These are phyloP conservation scores for Royoungia palumana DNA, from an alignment of 768 basidiomycete species.

Conservation along the genomic window DNA sequence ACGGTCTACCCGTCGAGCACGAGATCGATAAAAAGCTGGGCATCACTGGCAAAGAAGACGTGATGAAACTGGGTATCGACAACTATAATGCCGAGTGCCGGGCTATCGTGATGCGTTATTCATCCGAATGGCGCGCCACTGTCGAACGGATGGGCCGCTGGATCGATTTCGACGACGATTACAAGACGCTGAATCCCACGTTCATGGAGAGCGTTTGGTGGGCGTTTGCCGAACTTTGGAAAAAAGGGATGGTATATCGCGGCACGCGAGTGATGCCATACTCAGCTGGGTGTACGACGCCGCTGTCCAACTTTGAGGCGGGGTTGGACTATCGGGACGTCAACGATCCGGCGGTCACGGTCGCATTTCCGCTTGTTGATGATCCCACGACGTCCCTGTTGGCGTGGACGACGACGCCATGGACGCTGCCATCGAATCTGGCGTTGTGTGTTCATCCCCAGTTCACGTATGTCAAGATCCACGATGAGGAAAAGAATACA, in stretches of 20 bases:
- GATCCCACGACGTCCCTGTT: constrained; percentile 87
- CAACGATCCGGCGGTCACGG: constrained; percentile 91
- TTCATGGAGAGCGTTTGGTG: constrained; percentile 99
- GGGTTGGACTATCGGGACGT: constrained; percentile 90
- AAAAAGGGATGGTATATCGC: constrained; percentile 89
- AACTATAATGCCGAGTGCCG: constrained; percentile 97
- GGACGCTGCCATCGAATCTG: constrained; percentile 96
- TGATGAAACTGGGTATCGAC: constrained; percentile 92
- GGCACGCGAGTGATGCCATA: constrained; percentile 97
- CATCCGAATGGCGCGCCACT: constrained; percentile 89
- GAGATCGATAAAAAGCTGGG: constrained; percentile 97
- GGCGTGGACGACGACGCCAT: constrained; percentile 99
- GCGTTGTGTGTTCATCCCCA: constrained; percentile 95
- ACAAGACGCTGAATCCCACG: constrained; percentile 89
- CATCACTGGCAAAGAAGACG: constrained; percentile 91
- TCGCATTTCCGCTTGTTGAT: constrained; percentile 90
- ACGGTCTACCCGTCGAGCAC: constrained; percentile 97
- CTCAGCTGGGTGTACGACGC: constrained; percentile 93
- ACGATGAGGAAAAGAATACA: constrained; percentile 79
- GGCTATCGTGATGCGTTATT: constrained; percentile 95
- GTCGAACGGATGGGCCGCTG: constrained; percentile 98
- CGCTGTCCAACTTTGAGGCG: constrained; percentile 96
- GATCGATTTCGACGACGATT: constrained; percentile 99
- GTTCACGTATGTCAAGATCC: constrained; percentile 94
- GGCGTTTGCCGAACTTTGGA: constrained; percentile 94